Evolutionary conservation across 2,329 filamentous ascomycete species (phyloP), one percentile per base, ranked within the genome.

Genomic region (Plenodomus tracheiphilus): DNA sequence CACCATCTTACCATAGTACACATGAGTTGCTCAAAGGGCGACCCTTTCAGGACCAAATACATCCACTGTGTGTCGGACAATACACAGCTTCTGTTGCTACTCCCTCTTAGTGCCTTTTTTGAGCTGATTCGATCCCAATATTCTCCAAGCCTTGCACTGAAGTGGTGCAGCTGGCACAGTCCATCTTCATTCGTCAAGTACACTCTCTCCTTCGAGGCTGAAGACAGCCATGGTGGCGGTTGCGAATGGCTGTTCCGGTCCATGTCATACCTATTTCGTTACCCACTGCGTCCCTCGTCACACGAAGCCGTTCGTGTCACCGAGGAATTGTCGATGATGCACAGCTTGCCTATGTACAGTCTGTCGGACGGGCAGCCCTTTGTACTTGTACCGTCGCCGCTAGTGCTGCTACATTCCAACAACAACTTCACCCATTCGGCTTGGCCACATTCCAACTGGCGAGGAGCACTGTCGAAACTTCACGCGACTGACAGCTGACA

Each of bases 401-500:
- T 32, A 32, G 28, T 32, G 13, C 28, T 32, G 13, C 28, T 32
- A 35, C 52, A 55, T 55, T 55, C 52, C 49, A 45, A 35, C 48
- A 44, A 43, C 36, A 32, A 46, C 45, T 28, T 46, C 40, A 44
- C 43, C 2, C 22, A 39, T 20, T 25, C 30, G 36, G 37, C 47
- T 39, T 43, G 38, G 39, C 11, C n/a, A 18, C 53, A 55, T 52
- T 52, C 49, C 46, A 37, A 30, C 7, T 15, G 32, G 20, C 20
- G 28, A 35, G 16, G 36, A 11, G 15, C 38, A 32, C 41, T 35
- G 37, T 22, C 41, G 28, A 6, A 15, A 32, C 28, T 32, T 46
- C 52, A 57, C 54, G 54, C 50, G 54, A 52, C 47, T 61, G 57
- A 55, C 59, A 58, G 47, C 51, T 55, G 54, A 30, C 40, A 42